Conservation (phyloP, 106 monocot species). For the Phalaenopsis equestris region DNA sequence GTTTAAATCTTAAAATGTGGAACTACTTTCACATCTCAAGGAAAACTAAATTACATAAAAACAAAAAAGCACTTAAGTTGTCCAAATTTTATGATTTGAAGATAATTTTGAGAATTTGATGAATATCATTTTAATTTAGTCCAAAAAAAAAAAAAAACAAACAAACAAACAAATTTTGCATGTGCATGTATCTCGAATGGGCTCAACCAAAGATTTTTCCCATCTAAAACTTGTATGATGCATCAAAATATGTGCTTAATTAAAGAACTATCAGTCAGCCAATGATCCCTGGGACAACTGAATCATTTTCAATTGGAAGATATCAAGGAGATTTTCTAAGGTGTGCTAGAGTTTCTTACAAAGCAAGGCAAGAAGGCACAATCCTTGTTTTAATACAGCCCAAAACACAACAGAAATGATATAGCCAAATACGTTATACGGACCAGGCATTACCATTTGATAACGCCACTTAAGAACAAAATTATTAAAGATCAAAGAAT, state of each 20-base stretch:
- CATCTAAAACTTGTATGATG: not conserved
- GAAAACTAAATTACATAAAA: too few species aligned
- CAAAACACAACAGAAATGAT: not conserved
- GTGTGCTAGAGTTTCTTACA: not conserved
- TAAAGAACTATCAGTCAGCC: not conserved
- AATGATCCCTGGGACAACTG: not conserved
- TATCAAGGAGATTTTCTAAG: not conserved
- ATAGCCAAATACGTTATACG: not conserved
- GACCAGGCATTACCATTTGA: not conserved
- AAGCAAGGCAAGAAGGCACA: not conserved
- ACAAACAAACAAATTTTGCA: not conserved
- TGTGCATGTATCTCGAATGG: not conserved
- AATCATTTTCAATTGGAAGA: not conserved
- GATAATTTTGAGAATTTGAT: too few species aligned
- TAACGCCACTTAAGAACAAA: not conserved
- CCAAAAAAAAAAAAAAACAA: not conserved
- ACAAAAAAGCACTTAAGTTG: too few species aligned
- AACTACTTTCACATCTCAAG: too few species aligned
- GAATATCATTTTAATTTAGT: not conserved
- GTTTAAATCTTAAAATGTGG: too few species aligned
- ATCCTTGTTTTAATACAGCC: not conserved
- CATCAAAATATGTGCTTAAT: not conserved
- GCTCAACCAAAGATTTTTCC: not conserved
- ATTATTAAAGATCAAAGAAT: not conserved
- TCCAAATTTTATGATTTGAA: too few species aligned